A percentile compares a stretch with the other conserved stretches of the same genome.
Conservation (phyloP, 768 basidiomycete genomes). For the Pholiota microspora region DNA sequence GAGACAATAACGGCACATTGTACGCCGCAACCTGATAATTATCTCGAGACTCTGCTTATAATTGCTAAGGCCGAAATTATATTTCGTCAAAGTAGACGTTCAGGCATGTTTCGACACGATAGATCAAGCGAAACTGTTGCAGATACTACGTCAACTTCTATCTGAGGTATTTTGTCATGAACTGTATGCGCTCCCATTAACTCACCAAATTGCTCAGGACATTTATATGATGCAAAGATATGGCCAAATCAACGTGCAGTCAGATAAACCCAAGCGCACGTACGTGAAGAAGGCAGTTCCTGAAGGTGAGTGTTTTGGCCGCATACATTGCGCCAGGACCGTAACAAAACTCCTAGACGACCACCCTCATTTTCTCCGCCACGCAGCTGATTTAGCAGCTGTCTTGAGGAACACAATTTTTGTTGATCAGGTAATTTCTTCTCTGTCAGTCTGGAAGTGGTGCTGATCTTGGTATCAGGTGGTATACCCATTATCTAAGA, state of each 20-base stretch:
- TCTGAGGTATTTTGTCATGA: conserved; percentile 51
- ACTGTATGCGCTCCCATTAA: background rate
- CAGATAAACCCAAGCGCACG: conserved; percentile 54
- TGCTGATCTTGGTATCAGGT: conserved; percentile 23
- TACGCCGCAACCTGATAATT: conserved; percentile 25
- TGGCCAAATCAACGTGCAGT: conserved; percentile 57
- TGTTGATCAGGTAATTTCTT: conserved; percentile 69
- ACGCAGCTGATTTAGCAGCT: conserved; percentile 66
- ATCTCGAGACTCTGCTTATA: background rate
- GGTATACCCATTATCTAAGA: conserved; percentile 51
- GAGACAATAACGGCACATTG: conserved; percentile 46
- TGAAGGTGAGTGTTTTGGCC: conserved; percentile 43
- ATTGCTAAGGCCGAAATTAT: conserved; percentile 70
- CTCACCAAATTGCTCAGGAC: conserved; percentile 46
- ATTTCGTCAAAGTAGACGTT: conserved; percentile 97
- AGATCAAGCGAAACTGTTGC: conserved; percentile 79
- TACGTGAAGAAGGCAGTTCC: conserved; percentile 64
- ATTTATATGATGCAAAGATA: conserved; percentile 69
- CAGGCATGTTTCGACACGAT: conserved; percentile 97
- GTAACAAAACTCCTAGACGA: conserved; percentile 52
- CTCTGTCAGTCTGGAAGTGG: background rate
- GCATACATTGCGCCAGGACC: background rate
- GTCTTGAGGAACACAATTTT: conserved; percentile 76
- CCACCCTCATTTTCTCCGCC: conserved; percentile 66
- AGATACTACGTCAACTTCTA: conserved; percentile 71